phyloP scores from a whole-genome alignment of 768 basidiomycete genomes.

The Mycena capillaripes region DNA sequence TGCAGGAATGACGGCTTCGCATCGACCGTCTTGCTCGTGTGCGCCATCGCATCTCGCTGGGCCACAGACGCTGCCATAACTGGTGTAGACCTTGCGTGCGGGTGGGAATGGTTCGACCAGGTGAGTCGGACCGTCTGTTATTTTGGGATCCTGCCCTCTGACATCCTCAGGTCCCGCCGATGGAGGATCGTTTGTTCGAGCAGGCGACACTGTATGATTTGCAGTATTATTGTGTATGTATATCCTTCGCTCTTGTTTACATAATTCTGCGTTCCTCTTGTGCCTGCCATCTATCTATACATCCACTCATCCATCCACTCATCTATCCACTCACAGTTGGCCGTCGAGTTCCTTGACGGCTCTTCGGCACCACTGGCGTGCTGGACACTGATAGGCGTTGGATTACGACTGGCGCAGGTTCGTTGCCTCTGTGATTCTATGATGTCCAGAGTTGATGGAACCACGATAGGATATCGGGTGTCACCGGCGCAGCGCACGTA shows the following conservation, averaged over 20 bases:
- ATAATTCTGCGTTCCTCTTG: too few species aligned
- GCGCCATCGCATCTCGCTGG: slow-evolving; percentile 74
- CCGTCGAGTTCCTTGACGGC: slow-evolving; percentile 66
- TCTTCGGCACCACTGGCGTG: slow-evolving; percentile 71
- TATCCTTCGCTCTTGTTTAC: too few species aligned
- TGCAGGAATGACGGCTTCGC: slow-evolving; percentile 63
- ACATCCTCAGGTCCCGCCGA: slow-evolving; percentile 53
- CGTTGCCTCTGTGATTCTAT: slow-evolving; percentile 37
- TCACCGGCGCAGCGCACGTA: slow-evolving; percentile 43
- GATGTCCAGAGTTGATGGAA: slow-evolving; percentile 64
- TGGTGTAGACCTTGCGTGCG: slow-evolving; percentile 55
- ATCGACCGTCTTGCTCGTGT: slow-evolving; percentile 73
- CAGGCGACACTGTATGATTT: slow-evolving; percentile 81
- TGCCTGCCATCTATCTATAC: too few species aligned
- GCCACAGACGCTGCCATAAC: slow-evolving; percentile 69
- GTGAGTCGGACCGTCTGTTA: slow-evolving; percentile 43
- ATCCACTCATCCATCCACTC: not conserved
- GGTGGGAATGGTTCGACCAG: slow-evolving; percentile 79
- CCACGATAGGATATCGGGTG: slow-evolving; percentile 24
- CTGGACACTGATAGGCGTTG: slow-evolving; percentile 76
- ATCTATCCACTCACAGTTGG: too few species aligned
- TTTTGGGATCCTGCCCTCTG: not conserved
- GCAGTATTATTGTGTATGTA: slow-evolving; percentile 73
- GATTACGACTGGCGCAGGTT: slow-evolving; percentile 37
- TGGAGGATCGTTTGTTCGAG: slow-evolving; percentile 70